Evolutionary conservation across 306 rosid genomes (phyloP), one percentile per base, ranked within the genome.

Genomic region (Castanea crenata): DNA sequence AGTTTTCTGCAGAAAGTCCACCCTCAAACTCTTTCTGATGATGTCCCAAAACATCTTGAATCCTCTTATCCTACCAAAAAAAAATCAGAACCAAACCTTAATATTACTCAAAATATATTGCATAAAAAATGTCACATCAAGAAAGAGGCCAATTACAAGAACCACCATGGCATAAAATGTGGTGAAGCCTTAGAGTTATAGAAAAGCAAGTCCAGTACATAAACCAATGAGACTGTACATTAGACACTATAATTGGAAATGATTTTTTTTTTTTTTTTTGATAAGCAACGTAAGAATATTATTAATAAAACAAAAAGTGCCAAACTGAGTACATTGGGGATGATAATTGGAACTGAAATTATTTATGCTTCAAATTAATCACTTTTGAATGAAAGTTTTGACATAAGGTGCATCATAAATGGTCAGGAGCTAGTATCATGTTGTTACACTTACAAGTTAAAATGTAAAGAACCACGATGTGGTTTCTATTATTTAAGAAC

Each of bases 11-110:
- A 34, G 98, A 93, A 74, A 90, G 89, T 72, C 96, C 97, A 38
- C 94, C 98, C 88, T 95, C 98, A 83, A 95, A 91, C 78, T 95
- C 99, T 80, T 95, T 95, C 81, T 95, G 98, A 55, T 93, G 91
- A 80, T 95, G 98, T 76, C 99, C 99, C 85, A 95, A 85, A 74
- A 89, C 93, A 86, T 90, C 89, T 79, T 93, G 98, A 82, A 95
- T 71, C 83, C 89, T 93, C 76, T 86, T 97, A 82, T 93, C 99
- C 99, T 95, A 76, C n/a, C 23, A 23, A 23, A 63, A 57, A 64
- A 68, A 81, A 19, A 38, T 38, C 21, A 51, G 55, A 77, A 41
- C 34, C 76, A 56, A 10, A 10, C 54, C 15, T 49, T 49, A 49
- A 49, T 49, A 44, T 76, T 14, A 59, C 57, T n/a, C 5, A 7